These are phyloP conservation scores for Colletotrichum tabaci DNA, from an alignment of 2,329 filamentous ascomycete genomes.

Conservation along the genomic window DNA sequence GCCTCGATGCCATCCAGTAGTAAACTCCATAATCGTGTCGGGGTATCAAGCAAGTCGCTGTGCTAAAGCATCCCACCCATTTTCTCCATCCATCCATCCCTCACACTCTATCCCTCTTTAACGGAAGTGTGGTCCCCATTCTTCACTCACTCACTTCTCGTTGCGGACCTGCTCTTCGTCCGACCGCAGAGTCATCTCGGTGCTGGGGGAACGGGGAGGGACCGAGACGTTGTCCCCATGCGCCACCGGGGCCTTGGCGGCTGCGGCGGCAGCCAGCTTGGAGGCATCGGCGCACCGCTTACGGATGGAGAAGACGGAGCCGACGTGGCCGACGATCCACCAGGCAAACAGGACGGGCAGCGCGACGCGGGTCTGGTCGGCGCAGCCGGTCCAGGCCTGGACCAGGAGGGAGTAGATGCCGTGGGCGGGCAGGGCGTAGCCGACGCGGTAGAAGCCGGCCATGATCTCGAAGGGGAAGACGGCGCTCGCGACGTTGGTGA, in stretches of 20 bases:
- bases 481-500: constrained; percentile 56
- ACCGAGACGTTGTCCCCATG: neutral
- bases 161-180: constrained; percentile 22
- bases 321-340: constrained; percentile 51
- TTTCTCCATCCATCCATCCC: too few species aligned
- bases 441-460: constrained; percentile 57
- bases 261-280: constrained; percentile 16
- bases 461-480: constrained; percentile 56
- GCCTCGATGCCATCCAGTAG: neutral
- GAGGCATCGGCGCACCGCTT: constrained; percentile 42
- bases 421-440: constrained; percentile 55
- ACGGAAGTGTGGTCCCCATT: too few species aligned
- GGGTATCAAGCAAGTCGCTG: constrained; percentile 8
- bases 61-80: neutral
- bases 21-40: constrained; percentile 1
- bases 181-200: constrained; percentile 23
- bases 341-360: constrained; percentile 60
- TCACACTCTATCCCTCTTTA: neutral
- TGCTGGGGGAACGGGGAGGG: constrained; percentile 13
- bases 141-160: constrained; percentile 16
- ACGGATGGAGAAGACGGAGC: constrained; percentile 45
- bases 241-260: neutral
- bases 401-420: constrained; percentile 53
- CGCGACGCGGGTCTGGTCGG: constrained; percentile 54
- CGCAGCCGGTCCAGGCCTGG: constrained; percentile 60